phyloP scores from a whole-genome alignment of 73 alveolate genomes.

The Loxodes magnus region DNA sequence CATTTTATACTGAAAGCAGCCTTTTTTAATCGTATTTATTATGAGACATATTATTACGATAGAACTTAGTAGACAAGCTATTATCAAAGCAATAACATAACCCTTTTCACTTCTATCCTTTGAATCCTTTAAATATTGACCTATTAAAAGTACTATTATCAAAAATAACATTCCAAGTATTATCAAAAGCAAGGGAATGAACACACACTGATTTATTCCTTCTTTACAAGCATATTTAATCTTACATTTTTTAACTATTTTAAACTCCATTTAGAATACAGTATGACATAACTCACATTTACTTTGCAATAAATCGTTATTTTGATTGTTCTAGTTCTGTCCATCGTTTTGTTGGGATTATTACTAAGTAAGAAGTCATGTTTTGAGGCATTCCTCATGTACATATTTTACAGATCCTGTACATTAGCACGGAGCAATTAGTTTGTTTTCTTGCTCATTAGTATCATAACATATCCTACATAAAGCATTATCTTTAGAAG shows the following conservation, averaged over 20 bases:
- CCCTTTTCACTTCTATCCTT: not conserved
- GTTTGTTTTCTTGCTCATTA: not conserved
- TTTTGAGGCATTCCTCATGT: conserved; percentile 62
- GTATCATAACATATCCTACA: conserved; percentile 11
- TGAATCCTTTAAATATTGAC: not conserved
- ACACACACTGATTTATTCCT: not conserved
- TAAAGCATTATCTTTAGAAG: no score
- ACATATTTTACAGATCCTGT: conserved; percentile 60
- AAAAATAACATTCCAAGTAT: conserved; percentile 7
- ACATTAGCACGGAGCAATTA: conserved; percentile 52
- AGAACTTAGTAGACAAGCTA: not conserved
- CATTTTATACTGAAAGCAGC: not conserved
- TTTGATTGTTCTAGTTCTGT: no score
- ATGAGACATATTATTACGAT: not conserved
- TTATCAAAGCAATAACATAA: conserved; percentile 5
- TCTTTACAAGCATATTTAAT: not conserved
- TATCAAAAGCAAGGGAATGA: not conserved
- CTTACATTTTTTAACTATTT: not conserved
- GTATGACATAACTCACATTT: not conserved
- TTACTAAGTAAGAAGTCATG: conserved; percentile 49
- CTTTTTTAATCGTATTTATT: not conserved
- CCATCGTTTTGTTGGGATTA: no score
- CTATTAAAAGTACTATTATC: not conserved
- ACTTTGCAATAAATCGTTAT: not conserved
- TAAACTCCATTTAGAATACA: not conserved